phyloP scores from a whole-genome alignment of 176 grass and related monocot species.

The Hordeum vulgare region MorexV3_pseudomolecules_assembly NC_058521.1:537426036-537426535 shows the following conservation, averaged over 20 bases:
- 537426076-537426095: background rate
- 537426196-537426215: conserved; percentile 68
- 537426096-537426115: background rate
- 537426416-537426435: conserved; percentile 93
- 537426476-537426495: conserved; percentile 20
- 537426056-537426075: background rate
- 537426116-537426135: background rate
- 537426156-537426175: background rate
- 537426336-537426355: background rate
- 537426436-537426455: conserved; percentile 64
- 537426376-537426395: conserved; percentile 17
- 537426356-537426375: conserved; percentile 13
- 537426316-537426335: conserved; percentile 3
- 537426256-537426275: conserved; percentile 67
- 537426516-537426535: conserved; percentile 8
- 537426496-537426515: conserved; percentile 7
- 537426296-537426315: conserved; percentile 27
- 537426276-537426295: conserved; percentile 85
- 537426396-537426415: conserved; percentile 16
- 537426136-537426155: background rate
- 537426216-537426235: conserved; percentile 86
- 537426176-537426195: conserved; percentile 95
- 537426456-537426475: conserved; percentile 65
- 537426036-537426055: background rate
- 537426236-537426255: conserved; percentile 78